phyloP scores from a whole-genome alignment of 208 protist genomes.

The Crithidia sp. region DNA sequence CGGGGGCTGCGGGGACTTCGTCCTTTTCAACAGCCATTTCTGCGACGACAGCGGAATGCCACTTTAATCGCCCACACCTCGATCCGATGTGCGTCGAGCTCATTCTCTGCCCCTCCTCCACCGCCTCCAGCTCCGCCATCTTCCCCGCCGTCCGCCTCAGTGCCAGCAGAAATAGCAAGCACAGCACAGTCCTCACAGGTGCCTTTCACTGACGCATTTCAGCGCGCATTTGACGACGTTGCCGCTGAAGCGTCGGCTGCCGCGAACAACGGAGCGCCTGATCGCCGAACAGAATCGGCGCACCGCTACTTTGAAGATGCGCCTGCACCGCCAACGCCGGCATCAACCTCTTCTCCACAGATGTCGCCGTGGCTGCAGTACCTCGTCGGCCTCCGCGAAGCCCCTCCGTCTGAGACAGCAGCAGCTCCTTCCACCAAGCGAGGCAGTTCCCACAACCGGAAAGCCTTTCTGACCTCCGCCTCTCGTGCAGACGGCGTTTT shows the following conservation, averaged over 20 bases:
- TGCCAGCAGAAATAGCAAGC: not conserved
- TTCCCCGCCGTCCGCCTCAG: not conserved
- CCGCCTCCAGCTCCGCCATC: not conserved
- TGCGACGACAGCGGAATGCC: too few species aligned
- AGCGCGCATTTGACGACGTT: not conserved
- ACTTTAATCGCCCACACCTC: too few species aligned
- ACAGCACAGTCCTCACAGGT: not conserved
- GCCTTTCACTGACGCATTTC: not conserved
- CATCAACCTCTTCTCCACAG: not conserved
- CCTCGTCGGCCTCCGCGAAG: constrained; percentile 20
- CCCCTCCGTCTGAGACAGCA: not conserved
- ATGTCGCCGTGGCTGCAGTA: constrained; percentile 29
- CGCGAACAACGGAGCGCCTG: too few species aligned
- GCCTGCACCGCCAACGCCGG: too few species aligned
- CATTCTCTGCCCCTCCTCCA: not conserved
- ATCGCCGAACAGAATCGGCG: too few species aligned
- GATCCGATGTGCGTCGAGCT: too few species aligned
- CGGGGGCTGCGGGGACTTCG: too few species aligned
- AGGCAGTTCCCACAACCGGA: not conserved
- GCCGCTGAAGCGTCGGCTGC: too few species aligned
- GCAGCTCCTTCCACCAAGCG: not conserved
- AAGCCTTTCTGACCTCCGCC: not conserved
- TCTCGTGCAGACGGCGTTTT: not conserved
- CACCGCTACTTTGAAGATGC: too few species aligned
- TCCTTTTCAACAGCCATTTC: too few species aligned